Base-by-base conservation (phyloP, 2,329 filamentous ascomycete species). In the Knufia petricola region DNA sequence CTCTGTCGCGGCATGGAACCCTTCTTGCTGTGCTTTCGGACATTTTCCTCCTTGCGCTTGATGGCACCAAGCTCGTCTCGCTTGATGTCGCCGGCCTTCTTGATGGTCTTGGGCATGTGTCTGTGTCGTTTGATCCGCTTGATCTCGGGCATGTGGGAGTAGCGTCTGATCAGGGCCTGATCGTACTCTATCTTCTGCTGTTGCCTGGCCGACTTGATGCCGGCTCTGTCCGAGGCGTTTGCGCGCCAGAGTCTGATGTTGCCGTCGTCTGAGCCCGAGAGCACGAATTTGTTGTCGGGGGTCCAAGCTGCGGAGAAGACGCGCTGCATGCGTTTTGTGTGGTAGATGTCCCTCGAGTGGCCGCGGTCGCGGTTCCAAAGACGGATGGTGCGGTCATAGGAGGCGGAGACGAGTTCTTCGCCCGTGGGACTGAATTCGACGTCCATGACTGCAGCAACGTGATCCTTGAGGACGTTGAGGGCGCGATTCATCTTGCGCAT, bases 1-100 rank as follows among this genome's bases (percentile, higher is more conserved):
- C 79, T 81, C 65, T 78, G 77, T 59, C 86, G 74, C 66, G 79
- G 78, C 65, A 82, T 74, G 58, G 84, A 79, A 59, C 87, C 83
- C 73, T 92, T 90, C 73, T 84, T 87, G 50, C 81, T 84, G 66
- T 98, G 90, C 66, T 86, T 87, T 57, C 92, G 78, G 68, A 94
- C 86, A 64, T 98, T 98, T 73, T 98, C 92, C 61, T 95, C 86
- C 59, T 82, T 82, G 59, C 87, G 76, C 79, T 94, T 95, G 65
- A 95, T 85, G 28, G 86, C 79, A 66, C 81, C 81, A 60, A 95
- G 66, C 67, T 96, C 92, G 63, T 94, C 87, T 50, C 72, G 71
- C 79, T 98, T 98, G 69, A 96, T 96, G 73, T 95, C 85, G 42
- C 77, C 81, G 3, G 90, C 90, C 78, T 95, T 96, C 82, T 95